Conservation (phyloP, 2,329 filamentous ascomycete genomes). For the Albophoma yamanashiensis region DNA sequence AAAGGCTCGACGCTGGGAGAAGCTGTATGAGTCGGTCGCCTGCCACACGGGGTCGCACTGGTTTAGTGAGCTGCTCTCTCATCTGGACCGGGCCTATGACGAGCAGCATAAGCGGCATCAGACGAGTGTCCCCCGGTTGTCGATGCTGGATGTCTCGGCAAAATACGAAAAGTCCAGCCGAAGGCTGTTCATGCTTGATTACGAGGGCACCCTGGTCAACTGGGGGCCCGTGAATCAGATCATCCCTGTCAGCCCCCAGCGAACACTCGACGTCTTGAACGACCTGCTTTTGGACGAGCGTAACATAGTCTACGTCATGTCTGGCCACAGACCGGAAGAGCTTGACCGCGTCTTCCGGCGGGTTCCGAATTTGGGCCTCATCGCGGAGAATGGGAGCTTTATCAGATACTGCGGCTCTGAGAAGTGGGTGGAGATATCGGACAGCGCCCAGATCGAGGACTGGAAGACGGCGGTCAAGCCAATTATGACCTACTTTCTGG, state of each 20-base stretch:
- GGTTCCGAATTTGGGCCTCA: conserved; percentile 74
- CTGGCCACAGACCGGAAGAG: conserved; percentile 75
- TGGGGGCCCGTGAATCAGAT: conserved; percentile 79
- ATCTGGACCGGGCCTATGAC: conserved; percentile 65
- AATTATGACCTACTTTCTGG: conserved; percentile 81
- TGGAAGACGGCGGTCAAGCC: conserved; percentile 81
- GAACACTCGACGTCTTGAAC: conserved; percentile 71
- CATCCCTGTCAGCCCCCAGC: conserved; percentile 72
- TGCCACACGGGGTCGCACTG: conserved; percentile 78
- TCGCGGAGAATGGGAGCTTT: conserved; percentile 93
- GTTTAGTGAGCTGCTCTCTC: conserved; percentile 65
- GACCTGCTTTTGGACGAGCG: conserved; percentile 69
- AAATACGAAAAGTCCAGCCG: conserved; percentile 56
- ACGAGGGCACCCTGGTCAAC: conserved; percentile 83
- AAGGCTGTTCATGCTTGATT: conserved; percentile 82
- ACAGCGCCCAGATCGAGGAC: conserved; percentile 54
- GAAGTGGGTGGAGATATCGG: conserved; percentile 69
- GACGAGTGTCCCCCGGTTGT: conserved; percentile 76
- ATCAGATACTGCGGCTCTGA: conserved; percentile 58
- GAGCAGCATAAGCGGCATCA: conserved; percentile 80
- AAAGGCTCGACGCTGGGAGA: conserved; percentile 63
- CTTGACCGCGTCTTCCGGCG: conserved; percentile 77
- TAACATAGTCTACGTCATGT: conserved; percentile 93
- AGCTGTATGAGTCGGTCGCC: conserved; percentile 62
- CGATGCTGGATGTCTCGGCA: conserved; percentile 50